phyloP scores from a whole-genome alignment of 129 eudicot genomes.

The Chrysanthemum makinoi region DNA sequence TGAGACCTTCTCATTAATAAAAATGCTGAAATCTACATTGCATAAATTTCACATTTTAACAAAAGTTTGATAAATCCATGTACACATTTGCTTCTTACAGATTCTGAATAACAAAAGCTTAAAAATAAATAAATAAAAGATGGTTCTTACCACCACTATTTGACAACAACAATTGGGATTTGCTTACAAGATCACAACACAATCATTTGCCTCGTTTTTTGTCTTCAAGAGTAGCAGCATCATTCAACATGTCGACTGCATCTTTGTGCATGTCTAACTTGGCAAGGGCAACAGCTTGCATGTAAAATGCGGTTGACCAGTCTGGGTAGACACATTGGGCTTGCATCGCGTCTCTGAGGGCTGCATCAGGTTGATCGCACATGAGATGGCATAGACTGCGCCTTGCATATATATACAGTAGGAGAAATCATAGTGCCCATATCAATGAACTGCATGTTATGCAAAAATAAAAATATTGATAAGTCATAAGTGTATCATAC shows the following conservation, averaged over 20 bases:
- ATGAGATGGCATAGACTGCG: conserved; percentile 87
- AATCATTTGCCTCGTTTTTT: conserved; percentile 54
- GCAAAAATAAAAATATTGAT: neutral
- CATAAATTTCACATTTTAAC: conserved; percentile 37
- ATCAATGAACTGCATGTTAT: conserved; percentile 62
- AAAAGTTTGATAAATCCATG: conserved; percentile 31
- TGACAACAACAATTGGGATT: conserved; percentile 15
- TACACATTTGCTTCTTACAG: conserved; percentile 34
- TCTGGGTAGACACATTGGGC: conserved; percentile 94
- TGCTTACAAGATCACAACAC: neutral
- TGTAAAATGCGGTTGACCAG: conserved; percentile 93
- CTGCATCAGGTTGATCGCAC: conserved; percentile 89
- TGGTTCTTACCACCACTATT: conserved; percentile 10
- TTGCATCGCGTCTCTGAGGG: conserved; percentile 96
- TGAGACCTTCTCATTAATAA: conserved; percentile 81
- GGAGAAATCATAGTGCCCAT: conserved; percentile 96
- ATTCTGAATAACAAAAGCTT: conserved; percentile 18
- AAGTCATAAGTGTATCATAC: neutral
- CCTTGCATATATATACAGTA: conserved; percentile 65
- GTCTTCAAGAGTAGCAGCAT: conserved; percentile 84
- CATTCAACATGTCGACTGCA: conserved; percentile 90
- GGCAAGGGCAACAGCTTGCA: conserved; percentile 95
- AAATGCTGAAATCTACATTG: conserved; percentile 64
- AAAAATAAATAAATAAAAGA: conserved; percentile 19
- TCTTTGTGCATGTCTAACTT: conserved; percentile 95